These are phyloP conservation scores for Skeletonema marinoi DNA, from an alignment of 108 stramenopile genomes.

Conservation along the genomic window DNA sequence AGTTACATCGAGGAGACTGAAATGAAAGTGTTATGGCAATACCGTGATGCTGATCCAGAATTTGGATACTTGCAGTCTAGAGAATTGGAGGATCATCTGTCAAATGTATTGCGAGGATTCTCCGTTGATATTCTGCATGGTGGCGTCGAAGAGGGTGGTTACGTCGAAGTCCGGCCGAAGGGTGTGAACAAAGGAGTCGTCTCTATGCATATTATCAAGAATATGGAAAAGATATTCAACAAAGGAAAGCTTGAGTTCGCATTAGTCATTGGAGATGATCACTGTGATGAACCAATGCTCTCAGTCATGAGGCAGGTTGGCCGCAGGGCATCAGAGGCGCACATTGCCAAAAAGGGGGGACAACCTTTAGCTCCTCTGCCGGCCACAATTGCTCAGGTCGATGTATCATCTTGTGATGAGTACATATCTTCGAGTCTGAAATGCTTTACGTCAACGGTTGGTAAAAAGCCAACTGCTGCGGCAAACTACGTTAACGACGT, in stretches of 20 bases:
- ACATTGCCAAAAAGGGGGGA: slow-evolving; percentile 52
- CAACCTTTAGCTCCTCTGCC: slow-evolving; percentile 69
- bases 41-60: slow-evolving; percentile 97
- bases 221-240: slow-evolving; percentile 56
- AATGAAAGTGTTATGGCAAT: slow-evolving; percentile 96
- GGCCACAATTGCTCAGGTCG: slow-evolving; percentile 71
- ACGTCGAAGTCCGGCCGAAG: slow-evolving; percentile 88
- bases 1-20: slow-evolving; percentile 91
- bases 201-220: slow-evolving; percentile 77
- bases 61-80: slow-evolving; percentile 96
- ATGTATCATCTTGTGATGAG: slow-evolving; percentile 75
- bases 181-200: slow-evolving; percentile 90
- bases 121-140: slow-evolving; percentile 94
- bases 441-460: slow-evolving; percentile 92
- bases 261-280: slow-evolving; percentile 90
- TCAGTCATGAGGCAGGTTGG: slow-evolving; percentile 88
- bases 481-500: slow-evolving; percentile 93
- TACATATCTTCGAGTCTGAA: slow-evolving; percentile 68
- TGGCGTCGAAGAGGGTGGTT: slow-evolving; percentile 87
- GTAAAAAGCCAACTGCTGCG: slow-evolving; percentile 97
- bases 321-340: slow-evolving; percentile 50
- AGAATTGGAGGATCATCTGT: slow-evolving; percentile 95
- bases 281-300: slow-evolving; percentile 96
- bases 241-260: slow-evolving; percentile 80
- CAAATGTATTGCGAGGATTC: slow-evolving; percentile 85